These are phyloP conservation scores for Calendula officinalis DNA, from an alignment of 129 eudicot species.

Conservation along the genomic window DNA sequence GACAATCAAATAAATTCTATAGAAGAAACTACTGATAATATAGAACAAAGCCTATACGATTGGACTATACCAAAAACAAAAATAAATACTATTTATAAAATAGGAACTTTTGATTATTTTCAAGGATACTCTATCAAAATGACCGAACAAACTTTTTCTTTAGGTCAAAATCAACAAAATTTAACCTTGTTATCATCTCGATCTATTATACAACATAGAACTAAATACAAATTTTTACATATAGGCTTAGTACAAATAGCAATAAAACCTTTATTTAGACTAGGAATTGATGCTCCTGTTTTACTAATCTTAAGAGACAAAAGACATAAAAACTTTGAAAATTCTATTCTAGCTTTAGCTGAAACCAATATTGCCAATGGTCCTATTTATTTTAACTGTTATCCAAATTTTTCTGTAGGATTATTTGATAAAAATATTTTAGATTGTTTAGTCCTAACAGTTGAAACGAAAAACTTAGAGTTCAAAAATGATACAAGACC, in stretches of 20 bases:
- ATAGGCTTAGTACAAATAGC: not conserved
- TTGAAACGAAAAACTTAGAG: not conserved
- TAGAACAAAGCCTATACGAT: not conserved
- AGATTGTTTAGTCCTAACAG: not conserved
- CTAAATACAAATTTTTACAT: not conserved
- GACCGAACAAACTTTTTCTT: not conserved
- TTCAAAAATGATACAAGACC: not conserved
- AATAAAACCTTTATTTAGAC: not conserved
- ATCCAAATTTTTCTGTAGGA: not conserved
- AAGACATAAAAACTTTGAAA: not conserved
- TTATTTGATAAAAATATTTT: not conserved
- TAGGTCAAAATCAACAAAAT: not conserved
- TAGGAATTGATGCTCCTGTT: not conserved
- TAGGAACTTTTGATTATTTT: not conserved
- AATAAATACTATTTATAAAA: not conserved
- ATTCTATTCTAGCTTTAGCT: not conserved
- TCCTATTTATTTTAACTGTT: not conserved
- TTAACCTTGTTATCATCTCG: not conserved
- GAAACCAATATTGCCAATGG: not conserved
- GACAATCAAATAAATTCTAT: too few species aligned
- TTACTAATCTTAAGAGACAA: not conserved
- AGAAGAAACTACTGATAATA: not conserved
- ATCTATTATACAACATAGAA: not conserved
- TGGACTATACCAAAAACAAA: not conserved
- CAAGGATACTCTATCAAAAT: not conserved